Evolutionary conservation across 371 early-diverging fungal genomes (phyloP).

Genomic region (Zychaea mexicana): DNA sequence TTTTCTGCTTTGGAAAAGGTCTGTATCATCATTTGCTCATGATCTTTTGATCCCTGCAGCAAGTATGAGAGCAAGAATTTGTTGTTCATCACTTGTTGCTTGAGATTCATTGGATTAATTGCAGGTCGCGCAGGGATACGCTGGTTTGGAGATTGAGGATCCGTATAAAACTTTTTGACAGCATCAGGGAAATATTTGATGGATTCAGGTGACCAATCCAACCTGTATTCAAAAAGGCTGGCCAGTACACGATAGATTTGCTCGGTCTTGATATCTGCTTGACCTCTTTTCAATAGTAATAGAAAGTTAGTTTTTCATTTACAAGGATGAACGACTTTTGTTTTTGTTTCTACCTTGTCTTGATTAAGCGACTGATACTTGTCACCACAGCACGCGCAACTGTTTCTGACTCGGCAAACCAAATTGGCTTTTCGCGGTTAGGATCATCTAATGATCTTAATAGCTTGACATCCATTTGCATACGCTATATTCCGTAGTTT

Average conservation of each 20-base stretch:
- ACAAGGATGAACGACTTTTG: not conserved
- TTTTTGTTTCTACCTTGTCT: slow-evolving; percentile 36
- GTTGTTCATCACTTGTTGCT: slow-evolving; percentile 33
- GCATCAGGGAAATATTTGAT: slow-evolving; percentile 58
- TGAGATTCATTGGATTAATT: slow-evolving; percentile 38
- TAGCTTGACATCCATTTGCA: slow-evolving; percentile 64
- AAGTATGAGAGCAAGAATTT: slow-evolving; percentile 32
- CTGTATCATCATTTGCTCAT: slow-evolving; percentile 35
- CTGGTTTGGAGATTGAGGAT: slow-evolving; percentile 26
- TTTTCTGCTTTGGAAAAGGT: slow-evolving; percentile 61
- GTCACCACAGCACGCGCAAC: slow-evolving; percentile 61
- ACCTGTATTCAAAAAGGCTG: slow-evolving; percentile 51
- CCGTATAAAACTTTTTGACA: slow-evolving; percentile 51
- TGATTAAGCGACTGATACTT: slow-evolving; percentile 62
- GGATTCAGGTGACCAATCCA: slow-evolving; percentile 62
- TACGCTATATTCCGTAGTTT: too few relatives aligned
- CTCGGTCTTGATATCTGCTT: slow-evolving; percentile 62
- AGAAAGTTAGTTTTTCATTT: not conserved
- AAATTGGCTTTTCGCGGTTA: slow-evolving; percentile 60
- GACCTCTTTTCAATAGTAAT: slow-evolving; percentile 38
- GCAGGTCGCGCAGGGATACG: slow-evolving; percentile 18
- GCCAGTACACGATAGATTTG: slow-evolving; percentile 55
- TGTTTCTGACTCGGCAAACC: slow-evolving; percentile 72
- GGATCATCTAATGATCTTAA: slow-evolving; percentile 62
- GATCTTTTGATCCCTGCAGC: slow-evolving; percentile 39